Evolutionary conservation across 2,329 filamentous ascomycete species (phyloP).

Genomic region (Hymenotorrendiella dingleyae): DNA sequence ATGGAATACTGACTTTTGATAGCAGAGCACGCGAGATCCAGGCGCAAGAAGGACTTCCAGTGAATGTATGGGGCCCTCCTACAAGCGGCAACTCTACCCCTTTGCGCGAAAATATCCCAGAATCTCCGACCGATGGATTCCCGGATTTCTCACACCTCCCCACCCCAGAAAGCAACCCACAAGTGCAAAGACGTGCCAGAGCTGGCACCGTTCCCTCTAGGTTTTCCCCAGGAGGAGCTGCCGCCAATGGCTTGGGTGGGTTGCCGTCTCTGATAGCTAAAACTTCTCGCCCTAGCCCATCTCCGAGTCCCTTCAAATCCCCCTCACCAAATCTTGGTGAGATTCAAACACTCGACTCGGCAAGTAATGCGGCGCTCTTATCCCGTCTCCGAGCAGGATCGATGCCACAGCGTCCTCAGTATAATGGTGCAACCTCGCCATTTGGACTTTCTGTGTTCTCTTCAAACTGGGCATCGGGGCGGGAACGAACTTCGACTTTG

Average conservation of each 20-base stretch:
- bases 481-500: conserved; percentile 81
- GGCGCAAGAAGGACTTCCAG: conserved; percentile 80
- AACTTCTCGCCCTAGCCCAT: conserved; percentile 77
- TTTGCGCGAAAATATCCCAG: conserved; percentile 92
- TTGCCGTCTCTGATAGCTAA: conserved; percentile 60
- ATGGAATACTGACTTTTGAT: conserved; percentile 7
- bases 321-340: conserved; percentile 49
- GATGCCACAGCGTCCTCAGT: conserved; percentile 81
- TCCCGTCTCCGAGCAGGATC: conserved; percentile 87
- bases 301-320: conserved; percentile 80
- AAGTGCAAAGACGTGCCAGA: conserved; percentile 67
- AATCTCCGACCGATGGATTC: conserved; percentile 93
- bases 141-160: conserved; percentile 77
- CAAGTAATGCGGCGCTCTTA: conserved; percentile 64
- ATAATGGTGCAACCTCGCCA: conserved; percentile 51
- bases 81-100: conserved; percentile 96
- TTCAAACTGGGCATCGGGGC: conserved; percentile 74
- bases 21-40: conserved; percentile 89
- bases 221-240: conserved; percentile 71
- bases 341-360: conserved; percentile 35
- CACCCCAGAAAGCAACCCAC: conserved; percentile 58
- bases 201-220: conserved; percentile 95
- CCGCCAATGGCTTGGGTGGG: conserved; percentile 45
- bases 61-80: conserved; percentile 85
- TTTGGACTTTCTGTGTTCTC: conserved; percentile 88